phyloP scores from a whole-genome alignment of 208 protist genomes.

The Crithidia bombi region DNA sequence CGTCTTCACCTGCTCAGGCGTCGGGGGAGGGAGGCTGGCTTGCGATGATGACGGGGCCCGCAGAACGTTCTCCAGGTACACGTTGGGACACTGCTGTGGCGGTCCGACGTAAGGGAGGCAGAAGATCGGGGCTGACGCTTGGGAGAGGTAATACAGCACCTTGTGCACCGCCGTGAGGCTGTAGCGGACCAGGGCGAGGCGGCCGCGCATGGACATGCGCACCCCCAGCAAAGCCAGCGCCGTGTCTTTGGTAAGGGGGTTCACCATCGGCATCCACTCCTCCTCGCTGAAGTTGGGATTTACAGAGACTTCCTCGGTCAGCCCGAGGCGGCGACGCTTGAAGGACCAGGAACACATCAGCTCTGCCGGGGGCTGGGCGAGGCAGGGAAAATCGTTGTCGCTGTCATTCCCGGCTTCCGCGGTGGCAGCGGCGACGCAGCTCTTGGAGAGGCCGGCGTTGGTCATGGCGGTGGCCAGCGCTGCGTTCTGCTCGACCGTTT shows the following conservation, averaged over 20 bases:
- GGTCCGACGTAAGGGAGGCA: slow-evolving; percentile 26
- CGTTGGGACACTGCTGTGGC: slow-evolving; percentile 22
- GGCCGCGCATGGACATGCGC: slow-evolving; percentile 20
- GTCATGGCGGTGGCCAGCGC: neutral
- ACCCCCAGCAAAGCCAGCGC: slow-evolving; percentile 17
- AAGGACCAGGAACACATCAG: slow-evolving; percentile 13
- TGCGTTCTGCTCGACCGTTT: slow-evolving; percentile 3
- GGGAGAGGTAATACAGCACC: slow-evolving; percentile 27
- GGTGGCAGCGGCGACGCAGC: neutral
- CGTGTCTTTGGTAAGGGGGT: slow-evolving; percentile 24
- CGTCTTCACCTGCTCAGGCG: neutral
- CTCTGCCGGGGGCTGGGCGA: neutral
- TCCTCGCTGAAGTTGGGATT: slow-evolving; percentile 17
- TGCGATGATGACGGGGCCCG: neutral
- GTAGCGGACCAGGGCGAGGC: slow-evolving; percentile 14
- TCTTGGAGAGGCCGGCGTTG: neutral
- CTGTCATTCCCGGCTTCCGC: neutral
- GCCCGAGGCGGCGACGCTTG: slow-evolving; percentile 19
- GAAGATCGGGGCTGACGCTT: slow-evolving; percentile 26
- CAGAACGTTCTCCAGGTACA: slow-evolving; percentile 17
- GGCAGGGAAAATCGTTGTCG: slow-evolving; percentile 4
- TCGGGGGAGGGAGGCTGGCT: slow-evolving; percentile 8
- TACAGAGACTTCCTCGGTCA: slow-evolving; percentile 6
- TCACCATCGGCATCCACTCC: slow-evolving; percentile 32
- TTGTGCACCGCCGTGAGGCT: slow-evolving; percentile 11